These are phyloP conservation scores for Sugiyamaella marilandica DNA, from an alignment of 805 yeast genomes.

Conservation along the genomic window DNA sequence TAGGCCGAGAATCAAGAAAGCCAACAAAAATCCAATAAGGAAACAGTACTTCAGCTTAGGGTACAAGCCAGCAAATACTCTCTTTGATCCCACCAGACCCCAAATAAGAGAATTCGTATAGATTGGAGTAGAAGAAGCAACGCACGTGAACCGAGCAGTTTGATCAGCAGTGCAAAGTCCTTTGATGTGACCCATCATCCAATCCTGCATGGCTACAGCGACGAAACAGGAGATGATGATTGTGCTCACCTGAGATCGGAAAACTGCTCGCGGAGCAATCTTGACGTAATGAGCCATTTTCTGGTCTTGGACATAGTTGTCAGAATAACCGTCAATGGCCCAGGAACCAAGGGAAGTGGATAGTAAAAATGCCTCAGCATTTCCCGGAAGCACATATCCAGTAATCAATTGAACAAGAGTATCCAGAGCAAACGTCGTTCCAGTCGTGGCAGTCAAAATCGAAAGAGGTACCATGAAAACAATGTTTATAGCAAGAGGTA, in stretches of 20 bases:
- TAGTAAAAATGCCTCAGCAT: conserved; percentile 53
- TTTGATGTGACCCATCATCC: conserved; percentile 31
- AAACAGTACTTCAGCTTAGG: conserved; percentile 47
- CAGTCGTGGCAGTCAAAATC: conserved; percentile 57
- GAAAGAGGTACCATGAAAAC: conserved; percentile 60
- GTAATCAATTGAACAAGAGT: conserved; percentile 59
- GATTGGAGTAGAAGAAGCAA: conserved; percentile 40
- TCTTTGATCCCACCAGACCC: conserved; percentile 46
- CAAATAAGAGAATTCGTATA: conserved; percentile 40
- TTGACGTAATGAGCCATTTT: conserved; percentile 54
- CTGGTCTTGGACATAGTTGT: conserved; percentile 50
- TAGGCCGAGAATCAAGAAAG: conserved; percentile 20
- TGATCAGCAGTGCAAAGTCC: conserved; percentile 29
- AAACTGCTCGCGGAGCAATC: conserved; percentile 23
- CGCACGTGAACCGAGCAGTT: conserved; percentile 33
- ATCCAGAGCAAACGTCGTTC: conserved; percentile 51
- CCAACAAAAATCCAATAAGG: conserved; percentile 34
- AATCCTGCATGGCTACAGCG: conserved; percentile 30
- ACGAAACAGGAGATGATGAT: conserved; percentile 26
- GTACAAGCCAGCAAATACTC: conserved; percentile 36
- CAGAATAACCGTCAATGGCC: conserved; percentile 55
- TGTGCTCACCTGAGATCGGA: conserved; percentile 28
- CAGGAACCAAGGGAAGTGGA: conserved; percentile 52
- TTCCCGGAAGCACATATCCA: conserved; percentile 62
- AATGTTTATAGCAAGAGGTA: conserved; percentile 50